Base-by-base conservation (phyloP, 2,329 filamentous ascomycete species). In the Aaosphaeria arxii region DNA sequence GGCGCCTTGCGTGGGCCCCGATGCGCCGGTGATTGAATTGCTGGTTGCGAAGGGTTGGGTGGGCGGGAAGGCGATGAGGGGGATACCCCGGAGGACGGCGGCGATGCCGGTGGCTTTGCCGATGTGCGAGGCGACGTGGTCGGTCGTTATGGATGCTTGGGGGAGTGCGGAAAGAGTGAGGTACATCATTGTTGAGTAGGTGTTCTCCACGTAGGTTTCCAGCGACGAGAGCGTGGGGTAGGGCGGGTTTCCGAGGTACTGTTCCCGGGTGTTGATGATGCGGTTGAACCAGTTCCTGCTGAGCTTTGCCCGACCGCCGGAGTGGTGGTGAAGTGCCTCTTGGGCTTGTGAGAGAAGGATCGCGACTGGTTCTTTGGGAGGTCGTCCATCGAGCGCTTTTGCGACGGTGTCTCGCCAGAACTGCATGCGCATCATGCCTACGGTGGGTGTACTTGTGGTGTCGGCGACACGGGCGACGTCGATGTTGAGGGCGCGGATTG, bases 71-170 rank as follows among this genome's bases (percentile, higher is more conserved):
- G 91, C 91, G n/a, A 97, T 79, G 3, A 97, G 71, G 0, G 94
- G 91, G 7, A 97, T 77, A 1, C 94, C 92, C 38, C 92, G 81
- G n/a, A 99, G 75, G 0, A 96, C 82, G 1, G 92, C 87, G 2
- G 85, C 80, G 46, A 99, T 96, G 6, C 94, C 94, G 43, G 85
- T 87, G 0, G 94, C 91, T 66, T 99, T 99, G 45, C 94, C 94
- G 49, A 97, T 88, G 69, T 99, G 94, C 46, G 89, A 95, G 6
- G 92, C 92, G 13, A 99, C 77, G 72, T 99, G 94, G 63, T 99
- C 94, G 39, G 91, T 84, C 28, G 91, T 87, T 61, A 96, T 79
- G 1, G 89, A 95, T 7, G 85, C 82, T 62, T 96, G 77, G 0
- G 90, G 88, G 48, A 96, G 73, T 5, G 87, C 79, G 13, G 89